These are phyloP conservation scores for Albatrellus ellisii DNA, from an alignment of 768 basidiomycete species.

Conservation along the genomic window DNA sequence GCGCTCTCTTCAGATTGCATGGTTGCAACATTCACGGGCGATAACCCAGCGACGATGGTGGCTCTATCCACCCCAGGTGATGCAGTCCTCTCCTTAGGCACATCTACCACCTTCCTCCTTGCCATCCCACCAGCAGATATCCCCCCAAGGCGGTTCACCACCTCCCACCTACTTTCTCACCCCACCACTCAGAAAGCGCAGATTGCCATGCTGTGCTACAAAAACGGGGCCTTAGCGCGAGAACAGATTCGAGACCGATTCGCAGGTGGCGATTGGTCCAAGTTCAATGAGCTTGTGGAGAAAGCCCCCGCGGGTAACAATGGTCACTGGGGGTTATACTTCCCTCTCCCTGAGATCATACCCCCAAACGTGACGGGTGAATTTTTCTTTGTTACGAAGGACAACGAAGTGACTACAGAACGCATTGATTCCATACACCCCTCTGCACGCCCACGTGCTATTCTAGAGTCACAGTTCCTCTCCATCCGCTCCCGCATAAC, in stretches of 20 bases:
- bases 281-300: conserved; percentile 56
- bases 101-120: conserved; percentile 77
- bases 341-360: conserved; percentile 79
- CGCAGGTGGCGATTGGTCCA: conserved; percentile 46
- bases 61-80: conserved; percentile 66
- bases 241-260: conserved; percentile 62
- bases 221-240: conserved; percentile 75
- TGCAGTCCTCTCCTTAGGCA: conserved; percentile 77
- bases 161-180: conserved; percentile 63
- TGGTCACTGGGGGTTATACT: conserved; percentile 62
- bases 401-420: conserved; percentile 11
- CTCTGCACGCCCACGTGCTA: conserved; percentile 52
- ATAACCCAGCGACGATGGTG: conserved; percentile 79
- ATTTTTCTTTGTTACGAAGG: conserved; percentile 39
- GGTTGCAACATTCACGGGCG: conserved; percentile 78
- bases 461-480: conserved; percentile 77
- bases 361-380: conserved; percentile 66
- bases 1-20: conserved; percentile 41
- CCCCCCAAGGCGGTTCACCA: conserved; percentile 57
- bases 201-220: conserved; percentile 89
- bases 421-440: conserved; percentile 25
- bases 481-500: conserved; percentile 64
- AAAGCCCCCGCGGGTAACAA: conserved; percentile 40
- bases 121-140: conserved; percentile 53
- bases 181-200: conserved; percentile 48